Evolutionary conservation across 371 early-diverging fungal species (phyloP).

Genomic region (Mucor lusitanicus): DNA sequence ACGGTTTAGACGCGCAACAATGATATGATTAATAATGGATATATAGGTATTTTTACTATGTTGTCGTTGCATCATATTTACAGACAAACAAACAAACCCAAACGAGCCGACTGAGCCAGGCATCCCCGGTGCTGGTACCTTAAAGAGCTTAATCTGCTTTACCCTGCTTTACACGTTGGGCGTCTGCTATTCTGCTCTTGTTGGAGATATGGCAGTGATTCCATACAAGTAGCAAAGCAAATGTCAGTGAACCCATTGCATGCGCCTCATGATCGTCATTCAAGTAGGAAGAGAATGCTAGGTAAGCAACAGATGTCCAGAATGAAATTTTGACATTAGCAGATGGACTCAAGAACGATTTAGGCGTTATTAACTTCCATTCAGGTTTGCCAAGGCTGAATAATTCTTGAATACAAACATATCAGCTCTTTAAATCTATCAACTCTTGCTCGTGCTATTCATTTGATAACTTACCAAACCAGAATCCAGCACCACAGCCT

Average conservation of each 20-base stretch:
- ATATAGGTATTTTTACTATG: neutral
- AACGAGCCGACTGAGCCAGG: neutral
- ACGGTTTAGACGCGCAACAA: neutral
- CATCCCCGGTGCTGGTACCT: too few species aligned
- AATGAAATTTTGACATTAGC: neutral
- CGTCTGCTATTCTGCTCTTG: neutral
- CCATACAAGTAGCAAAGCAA: neutral
- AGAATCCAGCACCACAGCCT: conserved; percentile 5
- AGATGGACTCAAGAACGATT: neutral
- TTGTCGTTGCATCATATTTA: neutral
- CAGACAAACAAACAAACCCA: neutral
- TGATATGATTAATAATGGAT: neutral
- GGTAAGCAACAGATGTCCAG: neutral
- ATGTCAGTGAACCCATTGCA: neutral
- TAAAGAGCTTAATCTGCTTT: neutral
- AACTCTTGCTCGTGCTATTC: too few species aligned
- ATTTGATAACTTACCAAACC: conserved; percentile 2
- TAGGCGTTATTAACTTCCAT: conserved; percentile 8
- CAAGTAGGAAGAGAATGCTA: neutral
- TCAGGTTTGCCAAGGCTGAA: neutral
- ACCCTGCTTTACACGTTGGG: neutral
- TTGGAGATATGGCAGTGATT: neutral
- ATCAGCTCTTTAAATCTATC: neutral
- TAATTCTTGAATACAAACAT: neutral
- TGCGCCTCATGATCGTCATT: neutral